phyloP scores from a whole-genome alignment of 352 stramenopile species.

The Phytophthora sojae region DNA sequence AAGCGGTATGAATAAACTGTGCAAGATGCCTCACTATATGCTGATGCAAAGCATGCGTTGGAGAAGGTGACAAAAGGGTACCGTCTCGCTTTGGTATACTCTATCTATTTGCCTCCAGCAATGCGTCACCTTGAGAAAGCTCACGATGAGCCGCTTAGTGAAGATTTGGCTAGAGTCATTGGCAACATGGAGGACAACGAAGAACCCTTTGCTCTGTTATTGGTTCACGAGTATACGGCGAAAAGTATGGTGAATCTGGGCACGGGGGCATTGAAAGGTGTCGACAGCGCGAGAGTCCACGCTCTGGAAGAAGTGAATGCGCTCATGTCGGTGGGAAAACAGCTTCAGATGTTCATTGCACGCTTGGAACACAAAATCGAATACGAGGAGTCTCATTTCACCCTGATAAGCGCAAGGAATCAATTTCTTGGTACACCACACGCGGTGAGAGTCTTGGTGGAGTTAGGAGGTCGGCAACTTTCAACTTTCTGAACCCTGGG shows the following conservation, averaged over 20 bases:
- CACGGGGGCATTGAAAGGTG: slow-evolving; percentile 17
- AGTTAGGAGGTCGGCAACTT: background rate
- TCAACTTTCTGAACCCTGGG: slow-evolving; percentile 30
- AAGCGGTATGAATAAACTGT: background rate
- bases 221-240: slow-evolving; percentile 27
- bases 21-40: slow-evolving; percentile 21
- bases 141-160: background rate
- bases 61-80: slow-evolving; percentile 29
- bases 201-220: slow-evolving; percentile 26
- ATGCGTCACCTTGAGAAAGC: slow-evolving; percentile 14
- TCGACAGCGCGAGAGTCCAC: slow-evolving; percentile 18
- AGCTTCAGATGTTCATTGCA: slow-evolving; percentile 15
- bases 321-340: background rate
- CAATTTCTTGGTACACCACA: background rate
- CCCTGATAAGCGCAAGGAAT: background rate
- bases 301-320: slow-evolving; percentile 12
- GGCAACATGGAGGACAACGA: slow-evolving; percentile 45
- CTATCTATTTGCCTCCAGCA: slow-evolving; percentile 22
- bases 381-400: background rate
- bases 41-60: slow-evolving; percentile 24
- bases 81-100: slow-evolving; percentile 26
- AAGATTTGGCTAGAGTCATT: slow-evolving; percentile 26
- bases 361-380: slow-evolving; percentile 18
- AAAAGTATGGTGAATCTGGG: slow-evolving; percentile 20
- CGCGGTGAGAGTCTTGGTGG: background rate